phyloP scores from a whole-genome alignment of 352 stramenopile species.

The Globisporangium megalacanthum region DNA sequence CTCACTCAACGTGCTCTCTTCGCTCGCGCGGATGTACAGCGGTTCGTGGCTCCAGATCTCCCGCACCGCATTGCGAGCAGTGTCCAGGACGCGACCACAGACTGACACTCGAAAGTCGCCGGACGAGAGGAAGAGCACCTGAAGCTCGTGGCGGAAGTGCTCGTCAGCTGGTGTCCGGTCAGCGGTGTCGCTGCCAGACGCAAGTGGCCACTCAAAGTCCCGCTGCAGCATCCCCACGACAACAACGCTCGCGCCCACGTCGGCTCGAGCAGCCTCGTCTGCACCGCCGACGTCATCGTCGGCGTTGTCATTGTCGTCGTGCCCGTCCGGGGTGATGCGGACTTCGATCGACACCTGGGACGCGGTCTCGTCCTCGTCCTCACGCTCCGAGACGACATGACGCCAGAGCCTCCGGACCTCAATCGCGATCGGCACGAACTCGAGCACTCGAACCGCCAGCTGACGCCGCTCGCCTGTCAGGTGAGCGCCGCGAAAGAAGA shows the following conservation, averaged over 20 bases:
- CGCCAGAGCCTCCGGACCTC: conserved; percentile 2
- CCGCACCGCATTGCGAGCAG: neutral
- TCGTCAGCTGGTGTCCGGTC: neutral
- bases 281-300: neutral
- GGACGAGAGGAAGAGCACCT: conserved; percentile 61
- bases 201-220: conserved; percentile 9
- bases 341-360: conserved; percentile 17
- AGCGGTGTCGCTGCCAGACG: neutral
- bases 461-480: neutral
- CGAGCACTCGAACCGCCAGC: conserved; percentile 7
- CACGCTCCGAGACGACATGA: neutral
- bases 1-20: neutral
- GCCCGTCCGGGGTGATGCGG: conserved; percentile 27
- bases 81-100: conserved; percentile 9
- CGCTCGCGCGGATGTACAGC: conserved; percentile 32
- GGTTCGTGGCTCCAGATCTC: conserved; percentile 44
- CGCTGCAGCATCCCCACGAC: conserved; percentile 32
- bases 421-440: conserved; percentile 11
- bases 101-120: conserved; percentile 44
- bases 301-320: conserved; percentile 1
- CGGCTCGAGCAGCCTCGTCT: conserved; percentile 1
- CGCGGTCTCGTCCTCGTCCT: neutral
- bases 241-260: conserved; percentile 24
- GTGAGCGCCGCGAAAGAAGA: conserved; percentile 11
- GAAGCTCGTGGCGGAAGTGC: conserved; percentile 20